Evolutionary conservation across 139 green algal species (phyloP), one percentile per base, ranked within the genome.

Genomic region (Chlamydomonas asymmetrica): DNA sequence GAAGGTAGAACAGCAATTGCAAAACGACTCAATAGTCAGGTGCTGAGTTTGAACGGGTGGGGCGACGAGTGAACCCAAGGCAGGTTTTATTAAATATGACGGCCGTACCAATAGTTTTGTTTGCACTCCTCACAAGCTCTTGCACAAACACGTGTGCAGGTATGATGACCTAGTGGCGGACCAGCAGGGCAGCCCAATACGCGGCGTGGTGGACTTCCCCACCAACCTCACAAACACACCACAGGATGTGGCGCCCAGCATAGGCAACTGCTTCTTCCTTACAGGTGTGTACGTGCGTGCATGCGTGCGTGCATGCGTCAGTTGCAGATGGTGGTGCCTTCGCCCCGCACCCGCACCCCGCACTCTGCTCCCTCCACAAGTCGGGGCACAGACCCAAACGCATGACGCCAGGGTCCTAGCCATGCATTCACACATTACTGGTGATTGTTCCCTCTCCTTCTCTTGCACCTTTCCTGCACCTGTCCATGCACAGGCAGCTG

Each of bases 201-300:
- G 31, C 7, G 71, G 71, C 4, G 4, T 77, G 54, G 71, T 50
- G 32, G 43, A 69, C 8, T 69, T 69, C 43, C 43, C 59, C 6
- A 27, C 40, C 3, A 29, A 60, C 22, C 22, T 39, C 23, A 40
- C 41, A 13, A 25, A 35, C 27, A 32, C 48, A 31, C n/a, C 71
- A 3, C 59, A 43, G 6, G 31, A 10, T 16, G 22, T 7, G 16
- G 8, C 25, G 3, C 8, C 64, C 27, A 56, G 45, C 40, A 40
- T 16, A 18, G 74, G 74, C 57, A 80, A 80, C 74, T 80, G 74
- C 57, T 73, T 80, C 41, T 35, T 71, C 13, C 65, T 80, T 2
- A 59, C 74, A 48, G 74, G 74, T 80, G 16, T 35, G 63, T 41
- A 8, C 60, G n/a, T n/a, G n/a, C n/a, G n/a, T n/a, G n/a, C n/a